A percentile compares a stretch with the other conserved stretches of the same genome.
phyloP scores from a whole-genome alignment of 1,139 yeast species.

The Wickerhamiella pararugosa region DNA sequence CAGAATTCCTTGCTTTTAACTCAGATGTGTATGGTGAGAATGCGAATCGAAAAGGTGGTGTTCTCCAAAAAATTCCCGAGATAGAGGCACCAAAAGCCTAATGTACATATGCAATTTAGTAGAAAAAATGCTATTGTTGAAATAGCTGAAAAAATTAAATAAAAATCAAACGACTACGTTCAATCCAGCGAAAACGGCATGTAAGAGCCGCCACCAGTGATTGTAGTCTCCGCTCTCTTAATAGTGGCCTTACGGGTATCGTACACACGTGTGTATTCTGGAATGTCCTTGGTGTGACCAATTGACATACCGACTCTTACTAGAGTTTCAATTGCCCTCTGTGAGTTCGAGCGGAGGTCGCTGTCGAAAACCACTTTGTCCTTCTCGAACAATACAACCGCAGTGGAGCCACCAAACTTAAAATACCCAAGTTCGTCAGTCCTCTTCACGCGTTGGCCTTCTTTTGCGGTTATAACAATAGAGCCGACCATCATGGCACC shows the following conservation, averaged over 20 bases:
- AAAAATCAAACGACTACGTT: not conserved
- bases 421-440: constrained; percentile 88
- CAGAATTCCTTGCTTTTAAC: constrained; percentile 32
- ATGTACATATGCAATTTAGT: too few relatives aligned
- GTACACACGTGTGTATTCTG: constrained; percentile 16
- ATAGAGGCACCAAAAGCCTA: too few relatives aligned
- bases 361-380: constrained; percentile 44
- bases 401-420: constrained; percentile 91
- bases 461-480: constrained; percentile 52
- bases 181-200: constrained; percentile 17
- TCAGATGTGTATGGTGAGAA: constrained; percentile 37
- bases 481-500: constrained; percentile 99
- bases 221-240: constrained; percentile 16
- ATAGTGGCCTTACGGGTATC: constrained; percentile 17
- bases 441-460: constrained; percentile 42
- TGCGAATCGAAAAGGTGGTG: constrained; percentile 29
- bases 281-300: constrained; percentile 38
- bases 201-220: constrained; percentile 19
- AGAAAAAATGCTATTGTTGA: too few relatives aligned
- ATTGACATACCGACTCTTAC: constrained; percentile 84
- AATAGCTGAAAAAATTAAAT: not conserved
- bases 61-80: constrained; percentile 11
- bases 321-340: constrained; percentile 59
- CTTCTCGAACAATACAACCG: constrained; percentile 42
- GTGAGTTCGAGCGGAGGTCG: constrained; percentile 57